Evolutionary conservation across 768 basidiomycete genomes (phyloP), one percentile per base, ranked within the genome.

Genomic region (Suillus occidentalis): DNA sequence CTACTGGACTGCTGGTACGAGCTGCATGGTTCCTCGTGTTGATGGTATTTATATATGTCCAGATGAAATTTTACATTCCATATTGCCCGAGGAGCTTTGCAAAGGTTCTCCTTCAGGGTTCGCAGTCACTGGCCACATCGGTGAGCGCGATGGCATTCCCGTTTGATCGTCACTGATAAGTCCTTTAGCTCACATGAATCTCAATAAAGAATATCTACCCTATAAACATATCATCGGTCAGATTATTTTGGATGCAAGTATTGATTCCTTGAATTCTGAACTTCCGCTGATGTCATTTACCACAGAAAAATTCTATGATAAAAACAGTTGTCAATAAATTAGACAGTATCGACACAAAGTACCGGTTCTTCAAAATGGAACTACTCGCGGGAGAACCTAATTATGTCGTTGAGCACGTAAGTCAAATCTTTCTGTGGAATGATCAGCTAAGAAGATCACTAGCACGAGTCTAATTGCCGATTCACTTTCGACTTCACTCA

Each of bases 311-410:
- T 73, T 84, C 84, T 25, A 78, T 78, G 28, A 81, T 97, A 47
- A 84, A 83, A 70, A 99, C 97, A 0, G 95, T 99, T 3, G 95
- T 99, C 47, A 98, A 99, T 80, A 99, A 99, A 77, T 79, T 97
- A 42, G 87, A 96, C 68, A 87, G 77, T 45, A 98, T 98, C 62
- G 87, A 95, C 72, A 87, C 82, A 34, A 82, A 89, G 73, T 99
- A 95, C 75, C 88, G 97, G 22, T 90, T 95, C 68, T 99, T 99
- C 76, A 84, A 91, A 70, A 99, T 99, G 97, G 97, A 99, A 70
- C 81, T 99, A 7, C 81, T 99, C 47, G 97, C 97, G 0, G 97
- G 97, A 1, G 91, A 96, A 64, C 85, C 89, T 1, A 84, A 97
- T 71, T 95, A 89, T 73, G 70, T 95, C 28, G 95, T 98, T 6